These are phyloP conservation scores for Aspergillus sclerotialis DNA, from an alignment of 2,329 filamentous ascomycete genomes.

Conservation along the genomic window DNA sequence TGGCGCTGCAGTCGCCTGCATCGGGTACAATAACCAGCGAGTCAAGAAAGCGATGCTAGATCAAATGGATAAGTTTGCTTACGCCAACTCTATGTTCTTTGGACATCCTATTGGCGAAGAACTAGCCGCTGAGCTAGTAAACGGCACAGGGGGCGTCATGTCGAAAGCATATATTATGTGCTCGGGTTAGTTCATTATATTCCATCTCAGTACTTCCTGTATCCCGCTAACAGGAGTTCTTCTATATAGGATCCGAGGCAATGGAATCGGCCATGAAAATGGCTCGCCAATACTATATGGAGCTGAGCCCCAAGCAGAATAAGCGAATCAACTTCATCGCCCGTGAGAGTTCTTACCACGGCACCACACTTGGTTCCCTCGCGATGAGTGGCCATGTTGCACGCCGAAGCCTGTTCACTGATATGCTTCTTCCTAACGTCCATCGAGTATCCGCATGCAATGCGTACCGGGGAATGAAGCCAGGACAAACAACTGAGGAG, in stretches of 20 bases:
- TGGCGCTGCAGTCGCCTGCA: conserved; percentile 42
- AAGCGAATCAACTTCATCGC: conserved; percentile 39
- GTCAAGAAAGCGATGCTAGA: conserved; percentile 36
- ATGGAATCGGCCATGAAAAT: conserved; percentile 45
- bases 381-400: conserved; percentile 32
- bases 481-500: conserved; percentile 31
- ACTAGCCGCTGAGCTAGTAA: conserved; percentile 31
- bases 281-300: conserved; percentile 43
- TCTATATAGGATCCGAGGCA: conserved; percentile 27
- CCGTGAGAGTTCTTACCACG: conserved; percentile 43
- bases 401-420: conserved; percentile 26
- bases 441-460: conserved; percentile 22
- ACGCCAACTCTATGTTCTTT: conserved; percentile 40
- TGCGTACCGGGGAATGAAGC: conserved; percentile 28
- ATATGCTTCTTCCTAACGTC: conserved; percentile 22
- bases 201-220: too few relatives aligned
- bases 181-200: conserved; percentile 7
- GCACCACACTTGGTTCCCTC: conserved; percentile 44
- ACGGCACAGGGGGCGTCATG: conserved; percentile 14
- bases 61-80: conserved; percentile 38
- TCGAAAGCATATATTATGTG: conserved; percentile 15
- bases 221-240: background rate
- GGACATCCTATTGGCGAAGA: conserved; percentile 36
- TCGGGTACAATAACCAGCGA: conserved; percentile 39
- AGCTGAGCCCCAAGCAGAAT: conserved; percentile 28